Conservation (phyloP, 2,329 filamentous ascomycete species). For the Nigrograna mackinnonii region DNA sequence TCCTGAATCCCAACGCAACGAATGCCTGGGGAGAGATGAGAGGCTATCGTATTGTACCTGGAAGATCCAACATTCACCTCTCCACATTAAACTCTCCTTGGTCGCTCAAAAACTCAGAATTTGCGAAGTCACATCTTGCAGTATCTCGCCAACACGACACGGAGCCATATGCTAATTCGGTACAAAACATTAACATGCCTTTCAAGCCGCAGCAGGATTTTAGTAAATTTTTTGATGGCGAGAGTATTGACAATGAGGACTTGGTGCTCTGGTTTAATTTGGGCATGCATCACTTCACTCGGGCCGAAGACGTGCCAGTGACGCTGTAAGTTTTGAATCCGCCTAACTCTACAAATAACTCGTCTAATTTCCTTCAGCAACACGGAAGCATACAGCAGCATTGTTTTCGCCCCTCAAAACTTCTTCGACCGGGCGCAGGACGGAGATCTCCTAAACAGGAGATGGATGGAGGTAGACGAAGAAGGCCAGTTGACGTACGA, state of each 20-base stretch:
- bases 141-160: slow-evolving; percentile 51
- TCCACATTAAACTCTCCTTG: slow-evolving; percentile 41
- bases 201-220: slow-evolving; percentile 53
- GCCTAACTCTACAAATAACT: too few species aligned
- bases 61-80: slow-evolving; percentile 35
- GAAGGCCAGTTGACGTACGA: slow-evolving; percentile 16
- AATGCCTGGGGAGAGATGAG: slow-evolving; percentile 57
- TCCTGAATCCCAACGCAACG: slow-evolving; percentile 55
- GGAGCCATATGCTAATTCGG: slow-evolving; percentile 42
- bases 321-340: too few species aligned
- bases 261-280: slow-evolving; percentile 56
- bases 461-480: slow-evolving; percentile 19
- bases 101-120: slow-evolving; percentile 35
- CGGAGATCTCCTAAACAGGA: slow-evolving; percentile 20
- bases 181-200: slow-evolving; percentile 41
- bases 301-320: slow-evolving; percentile 17
- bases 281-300: slow-evolving; percentile 50
- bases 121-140: slow-evolving; percentile 43
- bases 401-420: slow-evolving; percentile 23
- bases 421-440: slow-evolving; percentile 25
- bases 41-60: slow-evolving; percentile 52
- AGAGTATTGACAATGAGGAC: slow-evolving; percentile 46
- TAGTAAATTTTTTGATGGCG: slow-evolving; percentile 53
- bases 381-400: slow-evolving; percentile 22
- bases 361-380: too few species aligned